These are phyloP conservation scores for Scedosporium apiospermum DNA, from an alignment of 2,329 filamentous ascomycete genomes.

Conservation along the genomic window DNA sequence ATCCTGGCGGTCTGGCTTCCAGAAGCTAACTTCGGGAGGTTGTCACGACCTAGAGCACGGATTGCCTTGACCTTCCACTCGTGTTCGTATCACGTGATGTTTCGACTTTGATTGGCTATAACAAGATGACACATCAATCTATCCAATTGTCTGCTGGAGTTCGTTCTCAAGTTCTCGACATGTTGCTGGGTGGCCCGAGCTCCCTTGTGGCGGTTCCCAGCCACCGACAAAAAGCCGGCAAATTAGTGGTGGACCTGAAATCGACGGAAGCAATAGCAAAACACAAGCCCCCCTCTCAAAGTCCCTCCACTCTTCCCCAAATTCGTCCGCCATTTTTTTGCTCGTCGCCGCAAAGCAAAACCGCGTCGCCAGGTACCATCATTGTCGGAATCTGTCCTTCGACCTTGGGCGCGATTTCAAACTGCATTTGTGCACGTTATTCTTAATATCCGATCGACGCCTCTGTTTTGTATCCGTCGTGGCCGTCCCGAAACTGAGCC, in stretches of 20 bases:
- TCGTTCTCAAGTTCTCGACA: neutral
- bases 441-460: neutral
- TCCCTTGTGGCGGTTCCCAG: constrained; percentile 6
- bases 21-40: no score
- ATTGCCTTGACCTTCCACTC: neutral
- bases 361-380: neutral
- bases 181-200: constrained; percentile 4
- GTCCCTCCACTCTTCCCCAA: constrained; percentile 6
- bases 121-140: neutral
- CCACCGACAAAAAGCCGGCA: constrained; percentile 4
- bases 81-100: neutral
- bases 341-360: constrained; percentile 3
- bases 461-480: neutral
- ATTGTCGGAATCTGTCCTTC: neutral
- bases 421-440: neutral
- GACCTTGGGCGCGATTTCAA: neutral
- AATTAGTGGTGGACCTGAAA: constrained; percentile 4
- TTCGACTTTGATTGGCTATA: neutral
- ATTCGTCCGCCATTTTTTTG: constrained; percentile 4
- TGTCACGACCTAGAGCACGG: no score
- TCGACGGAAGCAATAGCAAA: constrained; percentile 3
- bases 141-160: neutral
- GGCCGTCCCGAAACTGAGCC: neutral
- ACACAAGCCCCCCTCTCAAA: constrained; percentile 6
- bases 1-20: no score